Percentiles rank a stretch among this genome's conserved stretches.
Conservation (phyloP, 345 rosid species). For the Microthlaspi erraticum region DNA sequence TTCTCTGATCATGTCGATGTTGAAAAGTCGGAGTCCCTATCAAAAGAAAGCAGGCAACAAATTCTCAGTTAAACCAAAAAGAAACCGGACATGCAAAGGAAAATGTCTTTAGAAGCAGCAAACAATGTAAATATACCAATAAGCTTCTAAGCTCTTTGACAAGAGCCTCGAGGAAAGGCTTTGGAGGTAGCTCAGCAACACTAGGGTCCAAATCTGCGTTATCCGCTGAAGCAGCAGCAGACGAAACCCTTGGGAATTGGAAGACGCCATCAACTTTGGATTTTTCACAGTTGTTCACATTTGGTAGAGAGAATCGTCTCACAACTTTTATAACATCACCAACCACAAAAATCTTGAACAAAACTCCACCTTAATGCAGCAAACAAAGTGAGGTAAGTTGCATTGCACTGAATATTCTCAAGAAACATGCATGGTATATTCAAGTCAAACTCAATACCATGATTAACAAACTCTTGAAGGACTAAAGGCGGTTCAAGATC, state of each 20-base stretch:
- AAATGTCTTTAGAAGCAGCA: background rate
- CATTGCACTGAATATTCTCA: background rate
- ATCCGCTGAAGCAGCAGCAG: slow-evolving; percentile 86
- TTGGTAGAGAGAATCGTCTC: slow-evolving; percentile 84
- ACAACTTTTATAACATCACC: slow-evolving; percentile 89
- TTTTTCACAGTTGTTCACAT: slow-evolving; percentile 63
- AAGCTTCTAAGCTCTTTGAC: slow-evolving; percentile 78
- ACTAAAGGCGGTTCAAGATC: slow-evolving; percentile 89
- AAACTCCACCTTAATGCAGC: slow-evolving; percentile 68
- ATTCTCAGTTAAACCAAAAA: slow-evolving; percentile 39
- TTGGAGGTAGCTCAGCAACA: slow-evolving; percentile 87
- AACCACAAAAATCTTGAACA: slow-evolving; percentile 79
- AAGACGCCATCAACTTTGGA: slow-evolving; percentile 63
- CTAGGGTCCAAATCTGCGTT: slow-evolving; percentile 84
- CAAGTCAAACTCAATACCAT: slow-evolving; percentile 57
- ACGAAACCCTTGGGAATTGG: slow-evolving; percentile 89
- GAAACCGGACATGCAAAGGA: slow-evolving; percentile 42
- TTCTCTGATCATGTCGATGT: slow-evolving; percentile 91
- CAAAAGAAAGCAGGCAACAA: slow-evolving; percentile 12
- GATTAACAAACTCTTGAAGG: slow-evolving; percentile 95
- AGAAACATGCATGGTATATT: background rate
- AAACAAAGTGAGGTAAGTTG: background rate
- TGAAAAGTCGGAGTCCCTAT: slow-evolving; percentile 74
- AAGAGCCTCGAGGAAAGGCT: slow-evolving; percentile 77
- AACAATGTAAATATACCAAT: slow-evolving; percentile 50